These are phyloP conservation scores for Bruguiera gymnorhiza DNA, from an alignment of 345 rosid species.

Conservation along the genomic window DNA sequence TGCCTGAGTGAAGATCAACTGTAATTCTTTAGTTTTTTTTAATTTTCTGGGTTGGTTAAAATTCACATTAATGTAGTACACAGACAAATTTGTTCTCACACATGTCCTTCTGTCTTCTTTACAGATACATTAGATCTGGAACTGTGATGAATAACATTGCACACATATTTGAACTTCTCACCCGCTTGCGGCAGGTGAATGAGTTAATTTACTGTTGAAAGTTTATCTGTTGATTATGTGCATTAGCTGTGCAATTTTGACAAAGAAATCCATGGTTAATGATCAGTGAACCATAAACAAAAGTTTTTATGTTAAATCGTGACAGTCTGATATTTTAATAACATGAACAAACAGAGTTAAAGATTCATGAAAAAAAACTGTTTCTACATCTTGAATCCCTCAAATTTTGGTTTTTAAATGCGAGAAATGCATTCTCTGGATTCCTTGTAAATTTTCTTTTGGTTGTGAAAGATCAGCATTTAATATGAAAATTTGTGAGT, in stretches of 20 bases:
- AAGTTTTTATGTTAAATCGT: too few species aligned
- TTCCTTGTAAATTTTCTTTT: not conserved
- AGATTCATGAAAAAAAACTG: too few species aligned
- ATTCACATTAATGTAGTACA: not conserved
- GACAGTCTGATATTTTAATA: too few species aligned
- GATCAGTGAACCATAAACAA: too few species aligned
- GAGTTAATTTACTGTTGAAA: not conserved
- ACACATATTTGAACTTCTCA: conserved; percentile 93
- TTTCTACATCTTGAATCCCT: too few species aligned
- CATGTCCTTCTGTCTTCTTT: not conserved
- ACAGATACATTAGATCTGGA: conserved; percentile 81
- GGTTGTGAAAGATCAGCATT: not conserved
- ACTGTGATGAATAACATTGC: conserved; percentile 92
- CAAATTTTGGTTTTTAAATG: not conserved
- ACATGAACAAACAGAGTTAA: too few species aligned
- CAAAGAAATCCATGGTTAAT: too few species aligned
- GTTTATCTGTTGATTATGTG: not conserved
- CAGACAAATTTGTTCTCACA: not conserved
- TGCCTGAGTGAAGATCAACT: not conserved
- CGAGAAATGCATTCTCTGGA: not conserved
- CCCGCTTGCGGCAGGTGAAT: conserved; percentile 89
- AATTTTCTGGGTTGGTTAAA: not conserved
- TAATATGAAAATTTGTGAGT: not conserved
- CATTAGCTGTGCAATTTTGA: too few species aligned
- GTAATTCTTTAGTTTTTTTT: not conserved